These are phyloP conservation scores for Pseudogymnoascus sp. DNA, from an alignment of 2,329 filamentous ascomycete species.

Conservation along the genomic window DNA sequence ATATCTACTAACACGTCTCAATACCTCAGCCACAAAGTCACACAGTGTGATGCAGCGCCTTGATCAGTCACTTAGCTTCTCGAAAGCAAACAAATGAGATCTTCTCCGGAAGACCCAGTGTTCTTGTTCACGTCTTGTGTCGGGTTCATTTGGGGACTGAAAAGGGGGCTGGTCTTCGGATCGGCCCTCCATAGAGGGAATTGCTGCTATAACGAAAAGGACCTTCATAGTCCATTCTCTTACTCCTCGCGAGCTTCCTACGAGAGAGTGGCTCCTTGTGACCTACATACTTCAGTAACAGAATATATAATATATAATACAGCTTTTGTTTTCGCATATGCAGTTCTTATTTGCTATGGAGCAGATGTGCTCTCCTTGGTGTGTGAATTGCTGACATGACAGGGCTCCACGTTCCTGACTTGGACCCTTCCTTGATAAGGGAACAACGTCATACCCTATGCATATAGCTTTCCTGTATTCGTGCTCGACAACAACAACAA, in stretches of 20 bases:
- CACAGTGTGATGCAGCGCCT: slow-evolving; percentile 22
- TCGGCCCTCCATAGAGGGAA: slow-evolving; percentile 31
- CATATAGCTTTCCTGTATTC: background rate
- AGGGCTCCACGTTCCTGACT: background rate
- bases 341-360: background rate
- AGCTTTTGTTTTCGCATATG: background rate
- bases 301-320: background rate
- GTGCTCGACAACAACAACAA: background rate
- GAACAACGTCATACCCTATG: background rate
- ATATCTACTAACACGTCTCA: background rate
- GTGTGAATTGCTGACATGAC: background rate
- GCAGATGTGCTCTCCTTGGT: background rate
- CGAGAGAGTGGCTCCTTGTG: slow-evolving; percentile 46
- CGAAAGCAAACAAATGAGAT: slow-evolving; percentile 34
- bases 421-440: background rate
- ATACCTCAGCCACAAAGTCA: background rate
- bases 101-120: slow-evolving; percentile 37
- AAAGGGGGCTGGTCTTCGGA: slow-evolving; percentile 29
- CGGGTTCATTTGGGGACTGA: slow-evolving; percentile 33
- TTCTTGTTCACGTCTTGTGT: slow-evolving; percentile 41
- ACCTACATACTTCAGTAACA: slow-evolving; percentile 35
- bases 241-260: slow-evolving; percentile 37
- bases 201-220: slow-evolving; percentile 41
- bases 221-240: slow-evolving; percentile 50
- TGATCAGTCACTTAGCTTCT: slow-evolving; percentile 40